These are phyloP conservation scores for Paraconiothyrium sp. DNA, from an alignment of 2,329 filamentous ascomycete genomes.

Conservation along the genomic window DNA sequence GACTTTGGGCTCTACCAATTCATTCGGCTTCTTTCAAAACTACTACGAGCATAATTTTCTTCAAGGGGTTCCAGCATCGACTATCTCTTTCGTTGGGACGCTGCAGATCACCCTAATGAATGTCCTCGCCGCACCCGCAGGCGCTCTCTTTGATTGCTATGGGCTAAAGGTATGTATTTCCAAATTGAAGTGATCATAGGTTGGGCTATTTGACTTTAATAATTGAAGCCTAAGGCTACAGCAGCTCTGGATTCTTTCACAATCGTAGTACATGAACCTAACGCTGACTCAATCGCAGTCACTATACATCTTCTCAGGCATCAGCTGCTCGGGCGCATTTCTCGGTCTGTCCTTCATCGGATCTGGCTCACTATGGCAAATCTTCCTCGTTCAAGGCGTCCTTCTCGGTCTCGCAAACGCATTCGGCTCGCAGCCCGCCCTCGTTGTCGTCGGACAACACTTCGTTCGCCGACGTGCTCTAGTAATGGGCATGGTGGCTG, in stretches of 20 bases:
- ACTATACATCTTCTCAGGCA: conserved; percentile 39
- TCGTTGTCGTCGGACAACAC: conserved; percentile 54
- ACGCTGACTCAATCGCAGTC: conserved; percentile 25
- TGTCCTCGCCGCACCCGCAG: conserved; percentile 65
- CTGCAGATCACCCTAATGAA: conserved; percentile 60
- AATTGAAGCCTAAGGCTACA: background rate
- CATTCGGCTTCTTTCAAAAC: conserved; percentile 57
- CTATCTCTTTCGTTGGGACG: conserved; percentile 57
- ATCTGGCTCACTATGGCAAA: conserved; percentile 49
- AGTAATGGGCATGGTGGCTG: conserved; percentile 55
- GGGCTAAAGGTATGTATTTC: conserved; percentile 61
- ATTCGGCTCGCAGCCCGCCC: conserved; percentile 53
- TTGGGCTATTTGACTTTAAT: background rate
- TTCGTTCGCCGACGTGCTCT: conserved; percentile 55
- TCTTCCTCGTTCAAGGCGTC: conserved; percentile 57
- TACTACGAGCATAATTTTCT: conserved; percentile 54
- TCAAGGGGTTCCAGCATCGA: conserved; percentile 37
- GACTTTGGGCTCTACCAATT: conserved; percentile 54
- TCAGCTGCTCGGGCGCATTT: conserved; percentile 30
- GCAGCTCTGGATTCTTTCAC: background rate
- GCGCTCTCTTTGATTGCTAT: conserved; percentile 69
- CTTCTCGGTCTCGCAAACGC: conserved; percentile 56
- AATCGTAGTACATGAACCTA: background rate
- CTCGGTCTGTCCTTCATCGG: conserved; percentile 37
- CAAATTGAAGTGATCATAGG: background rate